Evolutionary conservation across 768 basidiomycete genomes (phyloP).

Genomic region (Mycena venus): DNA sequence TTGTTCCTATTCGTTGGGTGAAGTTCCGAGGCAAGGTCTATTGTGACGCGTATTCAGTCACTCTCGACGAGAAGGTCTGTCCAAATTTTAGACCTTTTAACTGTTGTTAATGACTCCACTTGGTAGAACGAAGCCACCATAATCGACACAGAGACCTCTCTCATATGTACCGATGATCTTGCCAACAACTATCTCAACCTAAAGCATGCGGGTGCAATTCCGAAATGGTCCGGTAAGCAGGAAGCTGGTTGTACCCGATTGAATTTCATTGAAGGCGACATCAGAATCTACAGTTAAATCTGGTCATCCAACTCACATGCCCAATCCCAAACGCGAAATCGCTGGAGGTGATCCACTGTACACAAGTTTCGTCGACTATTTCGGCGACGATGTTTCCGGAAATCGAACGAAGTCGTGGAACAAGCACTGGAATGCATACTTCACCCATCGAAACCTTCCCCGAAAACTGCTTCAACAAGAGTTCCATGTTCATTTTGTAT

Average conservation of each 20-base stretch:
- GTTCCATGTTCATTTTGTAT: constrained; percentile 53
- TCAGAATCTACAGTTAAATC: constrained; percentile 21
- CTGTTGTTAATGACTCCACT: background rate
- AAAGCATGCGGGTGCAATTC: background rate
- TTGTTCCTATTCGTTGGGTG: constrained; percentile 25
- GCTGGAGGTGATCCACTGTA: constrained; percentile 48
- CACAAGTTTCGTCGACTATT: constrained; percentile 47
- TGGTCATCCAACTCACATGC: constrained; percentile 45
- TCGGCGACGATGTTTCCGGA: constrained; percentile 59
- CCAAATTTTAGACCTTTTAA: background rate
- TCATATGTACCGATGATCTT: background rate
- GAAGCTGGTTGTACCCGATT: background rate
- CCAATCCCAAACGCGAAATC: constrained; percentile 46
- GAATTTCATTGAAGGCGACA: background rate
- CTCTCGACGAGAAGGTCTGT: background rate
- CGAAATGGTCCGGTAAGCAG: background rate
- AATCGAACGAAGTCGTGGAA: constrained; percentile 52
- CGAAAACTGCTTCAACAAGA: constrained; percentile 47
- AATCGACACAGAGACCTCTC: background rate
- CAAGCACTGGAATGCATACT: constrained; percentile 58
- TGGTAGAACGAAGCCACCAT: background rate
- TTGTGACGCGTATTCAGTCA: background rate
- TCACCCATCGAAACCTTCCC: constrained; percentile 53
- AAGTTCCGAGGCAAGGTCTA: background rate
- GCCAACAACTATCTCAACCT: constrained; percentile 1